A percentile compares a stretch with the other conserved stretches of the same genome.
Conservation (phyloP, 2,329 filamentous ascomycete species). For the Pseudogymnoascus destructans region DNA sequence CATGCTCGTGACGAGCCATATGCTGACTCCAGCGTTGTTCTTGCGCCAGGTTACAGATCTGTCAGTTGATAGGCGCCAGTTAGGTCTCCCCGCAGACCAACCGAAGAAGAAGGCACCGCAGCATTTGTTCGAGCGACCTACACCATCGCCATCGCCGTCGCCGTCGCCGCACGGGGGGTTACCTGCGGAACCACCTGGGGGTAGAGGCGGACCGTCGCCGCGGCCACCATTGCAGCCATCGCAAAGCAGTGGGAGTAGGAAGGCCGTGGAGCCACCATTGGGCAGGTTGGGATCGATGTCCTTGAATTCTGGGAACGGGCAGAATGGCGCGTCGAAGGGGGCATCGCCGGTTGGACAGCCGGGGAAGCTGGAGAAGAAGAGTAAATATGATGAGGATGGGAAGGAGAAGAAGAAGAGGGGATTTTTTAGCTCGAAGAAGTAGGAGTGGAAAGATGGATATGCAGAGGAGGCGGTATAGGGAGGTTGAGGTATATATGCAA, state of each 20-base stretch:
- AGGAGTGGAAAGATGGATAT: background rate
- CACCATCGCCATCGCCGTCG: conserved; percentile 38
- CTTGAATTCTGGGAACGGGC: conserved; percentile 20
- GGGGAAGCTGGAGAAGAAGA: conserved; percentile 37
- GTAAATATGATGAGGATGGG: conserved; percentile 32
- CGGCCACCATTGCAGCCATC: conserved; percentile 17
- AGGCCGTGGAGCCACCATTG: conserved; percentile 21
- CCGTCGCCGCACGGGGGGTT: conserved; percentile 22
- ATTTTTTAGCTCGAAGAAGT: conserved; percentile 47
- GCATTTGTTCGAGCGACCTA: conserved; percentile 68
- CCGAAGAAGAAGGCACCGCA: conserved; percentile 72
- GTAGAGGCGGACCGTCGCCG: conserved; percentile 21
- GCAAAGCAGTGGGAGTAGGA: conserved; percentile 15
- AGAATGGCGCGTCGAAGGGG: conserved; percentile 21
- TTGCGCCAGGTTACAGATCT: conserved; percentile 73
- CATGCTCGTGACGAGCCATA: conserved; percentile 82
- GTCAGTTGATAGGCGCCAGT: conserved; percentile 55
- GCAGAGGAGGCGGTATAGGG: background rate
- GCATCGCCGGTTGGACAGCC: conserved; percentile 25
- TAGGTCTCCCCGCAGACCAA: conserved; percentile 70
- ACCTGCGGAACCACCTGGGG: conserved; percentile 13
- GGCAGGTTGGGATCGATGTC: conserved; percentile 19
- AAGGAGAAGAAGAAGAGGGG: conserved; percentile 47
- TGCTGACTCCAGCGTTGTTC: conserved; percentile 77
- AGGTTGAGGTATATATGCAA: conserved; percentile 3